Evolutionary conservation across 331 rosid species (phyloP).

Genomic region (Acacia concinna): DNA sequence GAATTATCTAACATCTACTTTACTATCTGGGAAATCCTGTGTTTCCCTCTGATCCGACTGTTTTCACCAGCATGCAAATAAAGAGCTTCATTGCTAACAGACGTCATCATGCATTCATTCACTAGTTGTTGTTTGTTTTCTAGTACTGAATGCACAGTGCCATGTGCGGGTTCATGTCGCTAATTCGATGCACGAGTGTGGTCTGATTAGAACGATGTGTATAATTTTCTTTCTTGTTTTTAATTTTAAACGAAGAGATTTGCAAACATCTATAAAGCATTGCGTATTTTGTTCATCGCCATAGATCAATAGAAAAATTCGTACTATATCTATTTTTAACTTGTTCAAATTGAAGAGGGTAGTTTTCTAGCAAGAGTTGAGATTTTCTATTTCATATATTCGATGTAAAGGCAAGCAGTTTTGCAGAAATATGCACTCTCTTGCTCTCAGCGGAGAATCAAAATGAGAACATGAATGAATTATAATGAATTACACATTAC

Average conservation of each 20-base stretch:
- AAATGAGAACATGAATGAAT: background rate
- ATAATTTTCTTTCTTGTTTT: too few species aligned
- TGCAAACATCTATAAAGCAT: background rate
- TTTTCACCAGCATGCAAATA: background rate
- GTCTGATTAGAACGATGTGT: slow-evolving; percentile 34
- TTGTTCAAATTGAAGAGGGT: background rate
- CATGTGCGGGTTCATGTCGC: background rate
- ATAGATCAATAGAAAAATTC: background rate
- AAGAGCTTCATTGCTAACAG: background rate
- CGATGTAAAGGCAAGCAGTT: too few species aligned
- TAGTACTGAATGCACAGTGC: background rate
- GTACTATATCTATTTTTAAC: background rate
- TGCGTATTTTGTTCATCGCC: background rate
- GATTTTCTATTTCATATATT: background rate
- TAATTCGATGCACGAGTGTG: background rate
- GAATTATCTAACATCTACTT: background rate
- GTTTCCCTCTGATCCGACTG: background rate
- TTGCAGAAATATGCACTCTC: too few species aligned
- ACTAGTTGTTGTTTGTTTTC: background rate
- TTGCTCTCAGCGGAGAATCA: slow-evolving; percentile 2
- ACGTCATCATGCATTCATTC: background rate
- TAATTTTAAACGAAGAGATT: background rate
- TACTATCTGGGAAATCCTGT: background rate
- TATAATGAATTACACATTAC: too few species aligned
- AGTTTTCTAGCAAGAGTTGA: background rate